Conservation (phyloP, 1,284 basidiomycete species). For the Tremellales sp. region DNA sequence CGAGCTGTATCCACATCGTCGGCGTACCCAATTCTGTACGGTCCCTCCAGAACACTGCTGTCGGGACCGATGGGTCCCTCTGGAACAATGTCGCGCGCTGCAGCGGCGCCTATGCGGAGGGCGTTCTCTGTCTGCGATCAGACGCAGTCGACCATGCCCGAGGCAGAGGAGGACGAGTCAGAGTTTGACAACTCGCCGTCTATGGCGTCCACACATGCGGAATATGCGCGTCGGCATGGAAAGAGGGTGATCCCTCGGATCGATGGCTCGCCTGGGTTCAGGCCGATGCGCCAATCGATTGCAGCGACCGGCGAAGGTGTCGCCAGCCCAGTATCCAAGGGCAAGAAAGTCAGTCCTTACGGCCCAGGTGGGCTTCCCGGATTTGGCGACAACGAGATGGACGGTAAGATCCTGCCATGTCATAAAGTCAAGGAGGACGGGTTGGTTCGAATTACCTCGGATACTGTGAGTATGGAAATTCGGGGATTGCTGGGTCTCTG, state of each 20-base stretch:
- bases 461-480: conserved; percentile 60
- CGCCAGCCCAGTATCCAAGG: conserved; percentile 17
- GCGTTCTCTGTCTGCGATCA: conserved; percentile 47
- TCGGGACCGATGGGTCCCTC: conserved; percentile 1
- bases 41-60: conserved; percentile 16
- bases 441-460: conserved; percentile 78
- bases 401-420: conserved; percentile 91
- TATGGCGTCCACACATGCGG: conserved; percentile 26
- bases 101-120: conserved; percentile 39
- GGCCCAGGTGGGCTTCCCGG: conserved; percentile 58
- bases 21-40: conserved; percentile 41
- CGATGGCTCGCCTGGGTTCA: conserved; percentile 23
- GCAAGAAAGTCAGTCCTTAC: conserved; percentile 26
- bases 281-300: conserved; percentile 21
- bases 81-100: conserved; percentile 26
- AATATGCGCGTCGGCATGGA: conserved; percentile 1
- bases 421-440: conserved; percentile 91
- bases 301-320: conserved; percentile 17
- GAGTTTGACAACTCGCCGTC: conserved; percentile 39
- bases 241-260: background rate
- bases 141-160: conserved; percentile 18
- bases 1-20: conserved; percentile 31
- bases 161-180: conserved; percentile 37
- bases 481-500: background rate
- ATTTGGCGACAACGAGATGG: conserved; percentile 87